phyloP scores from a whole-genome alignment of 2,329 filamentous ascomycete genomes.

The Byssochlamys sp. region DNA sequence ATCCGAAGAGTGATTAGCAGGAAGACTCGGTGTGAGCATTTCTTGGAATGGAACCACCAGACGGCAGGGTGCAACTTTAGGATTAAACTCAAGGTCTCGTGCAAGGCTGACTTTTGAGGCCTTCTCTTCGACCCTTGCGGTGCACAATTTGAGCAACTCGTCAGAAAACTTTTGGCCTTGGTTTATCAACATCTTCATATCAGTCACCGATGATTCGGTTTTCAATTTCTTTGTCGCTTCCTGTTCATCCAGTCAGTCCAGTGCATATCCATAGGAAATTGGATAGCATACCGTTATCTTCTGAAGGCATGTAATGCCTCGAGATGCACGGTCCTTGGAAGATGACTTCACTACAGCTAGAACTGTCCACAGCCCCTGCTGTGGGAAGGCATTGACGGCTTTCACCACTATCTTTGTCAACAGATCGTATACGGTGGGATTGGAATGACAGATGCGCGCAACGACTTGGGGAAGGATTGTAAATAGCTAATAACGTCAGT shows the following conservation, averaged over 20 bases:
- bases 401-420: slow-evolving; percentile 72
- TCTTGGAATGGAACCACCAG: slow-evolving; percentile 83
- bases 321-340: slow-evolving; percentile 56
- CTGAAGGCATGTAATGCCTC: slow-evolving; percentile 39
- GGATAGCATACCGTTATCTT: slow-evolving; percentile 28
- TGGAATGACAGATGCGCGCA: slow-evolving; percentile 84
- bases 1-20: slow-evolving; percentile 58
- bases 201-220: slow-evolving; percentile 35
- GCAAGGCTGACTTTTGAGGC: slow-evolving; percentile 64
- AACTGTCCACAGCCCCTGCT: slow-evolving; percentile 83
- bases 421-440: slow-evolving; percentile 64
- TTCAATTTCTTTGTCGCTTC: slow-evolving; percentile 44
- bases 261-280: not conserved
- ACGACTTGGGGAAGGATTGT: slow-evolving; percentile 80
- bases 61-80: slow-evolving; percentile 68
- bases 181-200: slow-evolving; percentile 62
- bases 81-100: slow-evolving; percentile 71
- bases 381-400: slow-evolving; percentile 77
- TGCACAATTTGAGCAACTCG: slow-evolving; percentile 70
- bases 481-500: slow-evolving; percentile 33
- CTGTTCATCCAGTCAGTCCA: slow-evolving; percentile 20
- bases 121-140: slow-evolving; percentile 65
- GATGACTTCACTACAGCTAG: slow-evolving; percentile 77
- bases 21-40: slow-evolving; percentile 72
- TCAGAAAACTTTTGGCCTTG: slow-evolving; percentile 75